Base-by-base conservation (phyloP, 2,329 filamentous ascomycete genomes). In the Colletotrichum kahawae region DNA sequence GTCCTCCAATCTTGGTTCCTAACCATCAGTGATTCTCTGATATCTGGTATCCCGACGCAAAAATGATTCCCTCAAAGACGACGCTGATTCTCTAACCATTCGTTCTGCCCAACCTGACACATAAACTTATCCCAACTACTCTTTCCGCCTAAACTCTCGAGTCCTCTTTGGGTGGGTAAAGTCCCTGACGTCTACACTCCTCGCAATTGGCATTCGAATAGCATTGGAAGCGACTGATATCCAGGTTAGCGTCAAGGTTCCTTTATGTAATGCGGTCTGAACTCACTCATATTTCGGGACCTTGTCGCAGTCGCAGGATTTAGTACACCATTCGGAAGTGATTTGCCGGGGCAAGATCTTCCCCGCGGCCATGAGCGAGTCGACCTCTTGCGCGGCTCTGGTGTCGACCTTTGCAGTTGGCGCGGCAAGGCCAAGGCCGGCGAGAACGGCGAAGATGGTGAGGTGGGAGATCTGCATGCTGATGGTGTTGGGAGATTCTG, bases 221-320 rank as follows among this genome's bases (percentile, higher is more conserved):
- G 71, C 83, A 85, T 33, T 84, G 82, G 13, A 84, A 82, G 62
- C 79, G 84, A 31, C 83, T 85, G 31, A 5, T 6, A 18, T 2
- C 4, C 16, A 31, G 16, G 36, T 77, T 21, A 77, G 62, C 5
- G 18, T 31, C 13, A 5, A 2, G 24, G 9, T 56, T 12, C 7
- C 56, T 12, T 31, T 3, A 1, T 7, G 1, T 13, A 0, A 5
- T n/a, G 54, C 16, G 21, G 13, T 10, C 7, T 29, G 1, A 5
- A 70, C 76, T 54, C 72, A 83, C 83, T 75, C 38, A 16, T 48
- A 57, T 5, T 64, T 65, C 51, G 67, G 65, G 57, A 83, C 79
- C 43, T 72, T 66, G 2, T 77, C 77, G 48, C 82, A 83, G 33
- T 83, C 79, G 24, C 82, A 83, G 21, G 73, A 76, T 10, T 43